A percentile compares a stretch with the other conserved stretches of the same genome.
Evolutionary conservation across 1,139 yeast genomes (phyloP).

Genomic region (Protomyces inouyei): DNA sequence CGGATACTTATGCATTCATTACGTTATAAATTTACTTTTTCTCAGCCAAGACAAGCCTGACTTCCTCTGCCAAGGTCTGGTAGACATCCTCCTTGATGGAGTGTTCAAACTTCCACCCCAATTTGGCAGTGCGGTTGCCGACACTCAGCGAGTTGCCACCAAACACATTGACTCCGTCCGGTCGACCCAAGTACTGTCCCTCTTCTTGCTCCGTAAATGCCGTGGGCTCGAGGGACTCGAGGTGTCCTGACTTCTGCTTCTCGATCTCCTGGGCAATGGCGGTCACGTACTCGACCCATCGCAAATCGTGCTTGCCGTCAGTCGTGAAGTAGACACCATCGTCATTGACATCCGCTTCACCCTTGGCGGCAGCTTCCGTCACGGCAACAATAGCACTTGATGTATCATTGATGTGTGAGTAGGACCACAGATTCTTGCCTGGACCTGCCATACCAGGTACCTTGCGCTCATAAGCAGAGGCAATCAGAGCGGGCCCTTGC

Average conservation of each 20-base stretch:
- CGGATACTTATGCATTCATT: not conserved
- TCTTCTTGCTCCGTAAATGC: not conserved
- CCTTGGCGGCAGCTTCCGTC: not conserved
- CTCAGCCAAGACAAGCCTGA: not conserved
- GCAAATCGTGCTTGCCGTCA: not conserved
- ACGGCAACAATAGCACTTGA: not conserved
- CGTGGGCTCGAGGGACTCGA: not conserved
- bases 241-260: not conserved
- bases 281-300: not conserved
- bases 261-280: not conserved
- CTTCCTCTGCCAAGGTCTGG: not conserved
- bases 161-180: not conserved
- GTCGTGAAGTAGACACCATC: not conserved
- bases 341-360: not conserved
- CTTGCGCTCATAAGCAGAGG: not conserved
- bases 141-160: not conserved
- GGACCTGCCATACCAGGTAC: not conserved
- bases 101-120: not conserved
- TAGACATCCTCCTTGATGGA: not conserved
- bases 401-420: not conserved
- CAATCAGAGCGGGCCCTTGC: not conserved
- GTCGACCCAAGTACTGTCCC: not conserved
- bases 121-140: not conserved
- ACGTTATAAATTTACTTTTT: not conserved
- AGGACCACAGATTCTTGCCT: not conserved